Percentiles rank a stretch among this genome's conserved stretches.
Conservation (phyloP, 352 stramenopile genomes). For the Phytopythium mirpurense region DNA sequence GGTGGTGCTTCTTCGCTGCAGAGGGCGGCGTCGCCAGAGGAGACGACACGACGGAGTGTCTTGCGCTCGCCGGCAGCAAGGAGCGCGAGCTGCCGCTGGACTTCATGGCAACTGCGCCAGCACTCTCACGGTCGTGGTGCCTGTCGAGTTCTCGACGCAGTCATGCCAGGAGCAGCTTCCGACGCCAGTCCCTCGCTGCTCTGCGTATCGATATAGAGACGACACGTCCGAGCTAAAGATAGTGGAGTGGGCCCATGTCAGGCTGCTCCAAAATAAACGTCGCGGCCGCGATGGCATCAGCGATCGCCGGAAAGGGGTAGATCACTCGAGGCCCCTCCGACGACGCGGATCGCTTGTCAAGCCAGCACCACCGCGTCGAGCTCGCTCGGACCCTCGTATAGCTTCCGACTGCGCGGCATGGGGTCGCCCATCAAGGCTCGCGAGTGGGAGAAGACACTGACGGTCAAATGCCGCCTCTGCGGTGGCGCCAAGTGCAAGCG, state of each 20-base stretch:
- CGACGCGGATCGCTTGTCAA: neutral
- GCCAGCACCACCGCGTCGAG: neutral
- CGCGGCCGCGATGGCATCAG: neutral
- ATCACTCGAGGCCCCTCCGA: too few species aligned
- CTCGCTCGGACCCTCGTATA: too few species aligned
- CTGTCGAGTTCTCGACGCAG: too few species aligned
- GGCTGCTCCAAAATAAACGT: neutral
- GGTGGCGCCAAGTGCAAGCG: slow-evolving; percentile 84
- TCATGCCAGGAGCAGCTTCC: neutral
- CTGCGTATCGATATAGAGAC: neutral
- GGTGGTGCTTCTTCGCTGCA: slow-evolving; percentile 4
- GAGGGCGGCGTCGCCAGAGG: slow-evolving; percentile 2
- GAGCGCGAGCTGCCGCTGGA: slow-evolving; percentile 7
- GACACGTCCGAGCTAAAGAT: neutral
- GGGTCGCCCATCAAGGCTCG: slow-evolving; percentile 67
- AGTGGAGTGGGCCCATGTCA: neutral
- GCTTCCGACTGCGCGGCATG: slow-evolving; percentile 20
- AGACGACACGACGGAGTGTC: neutral
- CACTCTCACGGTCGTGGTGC: too few species aligned
- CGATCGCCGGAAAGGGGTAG: too few species aligned
- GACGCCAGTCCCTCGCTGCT: too few species aligned
- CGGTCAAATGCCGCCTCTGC: slow-evolving; percentile 82
- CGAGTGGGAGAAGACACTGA: slow-evolving; percentile 81
- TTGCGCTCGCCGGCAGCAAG: slow-evolving; percentile 3
- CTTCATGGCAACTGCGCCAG: slow-evolving; percentile 4